Conservation (phyloP, 2,329 filamentous ascomycete species). For the Capronia coronata region DNA sequence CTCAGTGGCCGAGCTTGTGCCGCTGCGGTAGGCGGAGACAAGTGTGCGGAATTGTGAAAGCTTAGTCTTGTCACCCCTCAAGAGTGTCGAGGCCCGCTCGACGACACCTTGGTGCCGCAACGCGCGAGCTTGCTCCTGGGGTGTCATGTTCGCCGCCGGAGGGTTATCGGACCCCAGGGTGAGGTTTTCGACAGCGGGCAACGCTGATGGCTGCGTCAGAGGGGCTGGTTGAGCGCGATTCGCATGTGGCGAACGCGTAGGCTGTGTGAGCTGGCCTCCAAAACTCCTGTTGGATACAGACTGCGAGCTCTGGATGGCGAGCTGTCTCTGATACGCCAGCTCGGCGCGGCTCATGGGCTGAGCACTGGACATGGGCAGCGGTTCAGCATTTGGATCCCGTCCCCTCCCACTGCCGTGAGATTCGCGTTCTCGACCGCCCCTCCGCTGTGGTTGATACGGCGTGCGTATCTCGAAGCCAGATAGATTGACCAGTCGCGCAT, state of each 20-base stretch:
- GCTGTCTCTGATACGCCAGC: constrained; percentile 81
- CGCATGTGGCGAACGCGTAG: constrained; percentile 32
- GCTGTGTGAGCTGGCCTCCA: constrained; percentile 65
- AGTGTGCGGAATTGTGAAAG: constrained; percentile 69
- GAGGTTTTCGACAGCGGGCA: constrained; percentile 46
- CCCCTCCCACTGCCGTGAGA: constrained; percentile 59
- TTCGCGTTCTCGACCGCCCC: constrained; percentile 48
- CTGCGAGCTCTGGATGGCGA: constrained; percentile 84
- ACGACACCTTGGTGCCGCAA: constrained; percentile 77
- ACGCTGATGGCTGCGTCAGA: constrained; percentile 24
- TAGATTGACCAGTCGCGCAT: constrained; percentile 79
- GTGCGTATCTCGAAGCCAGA: constrained; percentile 74
- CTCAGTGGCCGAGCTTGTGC: constrained; percentile 62
- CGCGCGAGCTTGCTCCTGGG: constrained; percentile 73
- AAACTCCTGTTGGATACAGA: constrained; percentile 74
- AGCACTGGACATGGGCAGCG: constrained; percentile 66
- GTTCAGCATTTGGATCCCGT: constrained; percentile 79
- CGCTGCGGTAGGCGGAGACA: constrained; percentile 71
- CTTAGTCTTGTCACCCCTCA: constrained; percentile 70
- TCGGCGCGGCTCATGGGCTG: constrained; percentile 80
- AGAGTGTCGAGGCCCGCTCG: constrained; percentile 73
- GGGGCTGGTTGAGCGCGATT: constrained; percentile 32
- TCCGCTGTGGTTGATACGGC: constrained; percentile 59
- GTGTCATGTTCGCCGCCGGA: constrained; percentile 45
- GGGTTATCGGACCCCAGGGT: constrained; percentile 47